Base-by-base conservation (phyloP, 306 rosid genomes). In the Prunus mume region DNA sequence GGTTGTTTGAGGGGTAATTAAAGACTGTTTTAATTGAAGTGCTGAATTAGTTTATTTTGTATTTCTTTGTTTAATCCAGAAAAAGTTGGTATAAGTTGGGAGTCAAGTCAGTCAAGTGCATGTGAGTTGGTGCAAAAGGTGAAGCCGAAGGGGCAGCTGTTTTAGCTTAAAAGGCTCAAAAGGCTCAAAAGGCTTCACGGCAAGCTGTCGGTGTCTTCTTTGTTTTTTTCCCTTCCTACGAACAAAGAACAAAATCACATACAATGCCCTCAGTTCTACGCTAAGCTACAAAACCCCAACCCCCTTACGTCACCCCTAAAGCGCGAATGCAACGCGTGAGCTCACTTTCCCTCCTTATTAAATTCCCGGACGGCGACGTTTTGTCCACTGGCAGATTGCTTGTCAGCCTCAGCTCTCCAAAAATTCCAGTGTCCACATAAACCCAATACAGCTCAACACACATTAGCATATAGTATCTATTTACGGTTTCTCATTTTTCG, bases 131-230 rank as follows among this genome's bases (percentile, higher is more conserved):
- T 8, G 41, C 17, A 28, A 56, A 55, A 50, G 38, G 3, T 2
- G 9, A 27, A 72, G 68, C 77, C n/a, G 45, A 41, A n/a, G 15
- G 47, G 28, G 12, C 24, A 54, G 58, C 17, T 30, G 18, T 18
- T 10, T 13, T 45, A 9, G 28, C 75, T 50, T 1, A 15, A 15
- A 34, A 58, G 30, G 30, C 64, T 32, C 10, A 30, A 30, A 30
- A 30, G 54, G 76, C 65, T 72, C 2, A 73, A 60, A 68, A 1
- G 58, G 85, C 72, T 72, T 62, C 10, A 49, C 30, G 65, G 68
- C 41, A 3, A 77, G 73, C 81, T 72, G 88, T 85, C 88, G 88
- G 91, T 87, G 91, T 71, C 66, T 15, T 28, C 3, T 2, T 34
- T 32, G 5, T 32, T 5, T 61, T 34, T 32, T 32, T 4, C 0